These are phyloP conservation scores for Kockovaella imperatae DNA, from an alignment of 768 basidiomycete species.

Conservation along the genomic window DNA sequence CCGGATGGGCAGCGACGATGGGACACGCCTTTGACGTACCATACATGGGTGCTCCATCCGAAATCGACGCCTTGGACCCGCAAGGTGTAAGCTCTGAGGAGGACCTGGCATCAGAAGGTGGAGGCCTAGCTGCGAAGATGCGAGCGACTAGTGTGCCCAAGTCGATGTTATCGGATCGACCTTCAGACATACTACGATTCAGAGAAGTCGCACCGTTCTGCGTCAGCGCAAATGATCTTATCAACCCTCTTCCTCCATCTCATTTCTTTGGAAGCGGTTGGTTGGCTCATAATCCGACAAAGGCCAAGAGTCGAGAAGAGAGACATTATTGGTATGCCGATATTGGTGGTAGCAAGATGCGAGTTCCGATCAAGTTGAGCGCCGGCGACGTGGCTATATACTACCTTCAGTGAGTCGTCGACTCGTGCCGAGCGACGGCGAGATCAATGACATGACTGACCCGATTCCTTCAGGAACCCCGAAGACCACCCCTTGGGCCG, in stretches of 20 bases:
- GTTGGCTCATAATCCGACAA: constrained; percentile 64
- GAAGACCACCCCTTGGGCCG: constrained; percentile 26
- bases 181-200: constrained; percentile 52
- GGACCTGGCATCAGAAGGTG: constrained; percentile 23
- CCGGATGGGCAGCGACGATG: constrained; percentile 67
- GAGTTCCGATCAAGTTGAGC: constrained; percentile 72
- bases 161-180: constrained; percentile 58
- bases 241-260: constrained; percentile 88
- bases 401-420: constrained; percentile 54
- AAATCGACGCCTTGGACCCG: constrained; percentile 28
- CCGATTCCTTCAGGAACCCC: constrained; percentile 17
- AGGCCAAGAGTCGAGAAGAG: constrained; percentile 50
- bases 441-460: background rate
- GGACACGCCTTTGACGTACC: constrained; percentile 62
- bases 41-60: constrained; percentile 46
- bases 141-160: constrained; percentile 58
- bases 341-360: constrained; percentile 66
- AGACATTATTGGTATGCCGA: constrained; percentile 85
- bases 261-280: constrained; percentile 92
- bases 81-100: constrained; percentile 13
- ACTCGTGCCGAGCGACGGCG: constrained; percentile 71
- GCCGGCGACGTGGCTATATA: constrained; percentile 91
- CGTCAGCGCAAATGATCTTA: constrained; percentile 88
- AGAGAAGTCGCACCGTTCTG: constrained; percentile 86
- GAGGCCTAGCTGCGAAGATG: constrained; percentile 45